Conservation (phyloP, 139 green algal species). For the Chlamydomonas applanata region DNA sequence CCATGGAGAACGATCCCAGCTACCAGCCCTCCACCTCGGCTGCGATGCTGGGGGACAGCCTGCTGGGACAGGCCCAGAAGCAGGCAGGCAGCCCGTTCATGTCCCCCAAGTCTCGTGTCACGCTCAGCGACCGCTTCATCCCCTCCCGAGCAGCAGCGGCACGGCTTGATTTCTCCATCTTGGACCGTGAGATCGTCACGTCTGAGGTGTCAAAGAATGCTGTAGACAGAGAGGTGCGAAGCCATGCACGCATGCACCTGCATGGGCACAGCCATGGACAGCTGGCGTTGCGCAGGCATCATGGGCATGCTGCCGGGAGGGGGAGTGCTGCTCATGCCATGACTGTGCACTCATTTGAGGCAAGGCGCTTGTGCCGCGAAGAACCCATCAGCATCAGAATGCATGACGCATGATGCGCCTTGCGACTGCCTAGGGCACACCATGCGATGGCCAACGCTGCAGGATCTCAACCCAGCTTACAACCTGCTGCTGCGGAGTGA, state of each 20-base stretch:
- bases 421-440: background rate
- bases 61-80: too few relatives aligned
- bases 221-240: slow-evolving; percentile 46
- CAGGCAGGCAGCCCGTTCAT: too few relatives aligned
- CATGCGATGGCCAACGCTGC: background rate
- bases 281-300: background rate
- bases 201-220: slow-evolving; percentile 39
- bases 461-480: slow-evolving; percentile 78
- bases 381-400: background rate
- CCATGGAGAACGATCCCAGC: too few relatives aligned
- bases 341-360: too few relatives aligned
- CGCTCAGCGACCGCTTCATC: slow-evolving; percentile 85
- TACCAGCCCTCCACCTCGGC: too few relatives aligned
- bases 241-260: background rate
- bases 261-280: background rate
- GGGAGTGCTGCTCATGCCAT: too few relatives aligned
- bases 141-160: slow-evolving; percentile 61
- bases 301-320: background rate
- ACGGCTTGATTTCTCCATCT: slow-evolving; percentile 69
- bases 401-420: too few relatives aligned
- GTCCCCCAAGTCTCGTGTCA: slow-evolving; percentile 26
- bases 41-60: too few relatives aligned
- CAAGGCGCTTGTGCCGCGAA: too few relatives aligned
- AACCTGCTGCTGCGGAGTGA: slow-evolving; percentile 69
- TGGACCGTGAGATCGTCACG: slow-evolving; percentile 69